Percentiles rank a stretch among this genome's conserved stretches.
These are phyloP conservation scores for Favolaschia claudopus DNA, from an alignment of 768 basidiomycete species.

Conservation along the genomic window DNA sequence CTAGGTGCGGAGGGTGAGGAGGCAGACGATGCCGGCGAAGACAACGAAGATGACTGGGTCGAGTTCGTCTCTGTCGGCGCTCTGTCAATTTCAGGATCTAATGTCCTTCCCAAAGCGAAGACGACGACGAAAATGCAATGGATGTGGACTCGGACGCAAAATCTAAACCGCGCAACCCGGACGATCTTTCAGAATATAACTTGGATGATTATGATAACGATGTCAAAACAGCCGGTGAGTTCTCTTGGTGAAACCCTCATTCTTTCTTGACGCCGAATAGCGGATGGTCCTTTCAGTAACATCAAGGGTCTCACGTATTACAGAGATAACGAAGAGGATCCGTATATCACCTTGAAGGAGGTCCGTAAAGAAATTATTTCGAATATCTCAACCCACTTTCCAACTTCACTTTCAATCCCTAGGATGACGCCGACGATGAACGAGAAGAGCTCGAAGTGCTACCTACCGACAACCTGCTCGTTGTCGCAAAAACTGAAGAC, in stretches of 20 bases:
- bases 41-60: constrained; percentile 75
- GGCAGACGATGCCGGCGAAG: constrained; percentile 56
- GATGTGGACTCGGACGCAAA: constrained; percentile 56
- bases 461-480: constrained; percentile 91
- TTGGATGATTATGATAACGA: constrained; percentile 94
- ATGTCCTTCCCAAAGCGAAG: constrained; percentile 34
- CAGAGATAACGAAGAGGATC: constrained; percentile 91
- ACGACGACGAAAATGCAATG: constrained; percentile 68
- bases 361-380: constrained; percentile 49
- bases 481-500: constrained; percentile 94
- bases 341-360: constrained; percentile 95
- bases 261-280: constrained; percentile 42
- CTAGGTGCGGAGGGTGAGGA: constrained; percentile 71
- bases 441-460: constrained; percentile 88
- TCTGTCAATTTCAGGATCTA: constrained; percentile 4
- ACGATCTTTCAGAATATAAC: constrained; percentile 87
- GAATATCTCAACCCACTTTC: not conserved
- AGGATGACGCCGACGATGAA: constrained; percentile 84
- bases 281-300: constrained; percentile 86
- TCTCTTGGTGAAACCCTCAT: constrained; percentile 2
- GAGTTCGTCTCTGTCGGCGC: constrained; percentile 69
- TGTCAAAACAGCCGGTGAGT: constrained; percentile 44
- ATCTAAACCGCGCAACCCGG: constrained; percentile 41
- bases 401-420: constrained; percentile 27
- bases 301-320: constrained; percentile 96